Evolutionary conservation across 2,329 filamentous ascomycete species (phyloP).

Genomic region (Diaporthe eres): DNA sequence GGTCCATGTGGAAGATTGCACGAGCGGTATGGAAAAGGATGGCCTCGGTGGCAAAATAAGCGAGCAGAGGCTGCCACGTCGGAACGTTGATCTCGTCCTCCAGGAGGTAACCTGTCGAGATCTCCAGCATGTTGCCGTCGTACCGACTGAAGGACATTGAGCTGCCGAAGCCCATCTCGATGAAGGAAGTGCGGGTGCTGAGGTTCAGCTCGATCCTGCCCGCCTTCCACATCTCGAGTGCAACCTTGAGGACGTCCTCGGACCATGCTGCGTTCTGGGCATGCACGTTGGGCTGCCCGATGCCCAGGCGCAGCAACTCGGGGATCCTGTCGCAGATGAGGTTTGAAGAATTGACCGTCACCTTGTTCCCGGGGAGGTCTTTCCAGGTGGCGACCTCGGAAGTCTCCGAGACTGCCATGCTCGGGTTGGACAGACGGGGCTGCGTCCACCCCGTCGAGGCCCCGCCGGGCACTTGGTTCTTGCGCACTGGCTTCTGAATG

Average conservation of each 20-base stretch:
- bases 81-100: conserved; percentile 46
- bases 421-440: conserved; percentile 40
- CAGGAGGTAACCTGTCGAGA: conserved; percentile 48
- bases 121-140: conserved; percentile 44
- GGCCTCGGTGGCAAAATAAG: conserved; percentile 48
- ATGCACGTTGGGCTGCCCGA: conserved; percentile 43
- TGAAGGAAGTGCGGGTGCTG: conserved; percentile 47
- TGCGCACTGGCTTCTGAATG: conserved; percentile 32
- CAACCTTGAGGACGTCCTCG: conserved; percentile 43
- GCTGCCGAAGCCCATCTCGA: conserved; percentile 46
- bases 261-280: conserved; percentile 44
- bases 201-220: conserved; percentile 45
- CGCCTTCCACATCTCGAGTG: conserved; percentile 46
- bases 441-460: conserved; percentile 32
- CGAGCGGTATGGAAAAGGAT: conserved; percentile 54
- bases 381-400: conserved; percentile 41
- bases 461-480: not conserved
- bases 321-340: conserved; percentile 43
- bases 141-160: conserved; percentile 47
- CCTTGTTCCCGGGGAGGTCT: conserved; percentile 39
- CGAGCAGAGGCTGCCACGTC: conserved; percentile 47
- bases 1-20: conserved; percentile 47
- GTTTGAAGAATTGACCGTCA: conserved; percentile 41
- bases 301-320: conserved; percentile 44
- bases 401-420: conserved; percentile 41